phyloP scores from a whole-genome alignment of 2,329 filamentous ascomycete genomes.

The Penicillium hesseltinei region DNA sequence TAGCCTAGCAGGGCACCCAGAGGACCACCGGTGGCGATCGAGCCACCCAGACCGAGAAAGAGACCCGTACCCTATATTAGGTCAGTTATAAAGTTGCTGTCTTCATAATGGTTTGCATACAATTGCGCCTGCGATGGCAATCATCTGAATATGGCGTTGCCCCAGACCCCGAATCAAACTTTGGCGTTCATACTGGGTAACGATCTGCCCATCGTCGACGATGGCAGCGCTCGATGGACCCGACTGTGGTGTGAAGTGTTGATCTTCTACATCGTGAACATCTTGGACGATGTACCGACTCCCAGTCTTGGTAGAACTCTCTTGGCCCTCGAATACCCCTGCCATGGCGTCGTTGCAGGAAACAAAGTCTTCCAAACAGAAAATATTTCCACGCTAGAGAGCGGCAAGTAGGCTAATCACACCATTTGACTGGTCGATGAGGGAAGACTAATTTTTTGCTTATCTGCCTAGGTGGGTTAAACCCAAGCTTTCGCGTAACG shows the following conservation, averaged over 20 bases:
- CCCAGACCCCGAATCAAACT: slow-evolving; percentile 46
- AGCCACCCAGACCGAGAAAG: slow-evolving; percentile 53
- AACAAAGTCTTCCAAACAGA: not conserved
- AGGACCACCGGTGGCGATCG: slow-evolving; percentile 52
- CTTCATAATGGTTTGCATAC: slow-evolving; percentile 18
- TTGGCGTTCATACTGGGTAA: slow-evolving; percentile 46
- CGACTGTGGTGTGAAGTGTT: not conserved
- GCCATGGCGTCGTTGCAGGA: slow-evolving; percentile 10
- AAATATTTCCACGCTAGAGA: slow-evolving; percentile 8
- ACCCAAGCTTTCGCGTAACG: not conserved
- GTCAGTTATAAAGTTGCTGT: not conserved
- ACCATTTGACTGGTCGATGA: slow-evolving; percentile 23
- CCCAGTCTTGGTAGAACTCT: slow-evolving; percentile 11
- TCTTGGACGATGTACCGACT: slow-evolving; percentile 16
- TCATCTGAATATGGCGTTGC: slow-evolving; percentile 48
- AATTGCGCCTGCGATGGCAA: slow-evolving; percentile 47
- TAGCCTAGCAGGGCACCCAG: slow-evolving; percentile 53
- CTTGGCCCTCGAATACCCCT: slow-evolving; percentile 8
- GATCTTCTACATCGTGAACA: slow-evolving; percentile 21
- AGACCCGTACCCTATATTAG: slow-evolving; percentile 45
- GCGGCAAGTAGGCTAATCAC: slow-evolving; percentile 13
- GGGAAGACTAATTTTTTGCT: slow-evolving; percentile 9
- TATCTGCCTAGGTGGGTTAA: slow-evolving; percentile 2
- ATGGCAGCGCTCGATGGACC: slow-evolving; percentile 3
- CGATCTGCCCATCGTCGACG: slow-evolving; percentile 23